Conservation (phyloP, 78 protist genomes). For the Capsaspora owczarzaki region DNA sequence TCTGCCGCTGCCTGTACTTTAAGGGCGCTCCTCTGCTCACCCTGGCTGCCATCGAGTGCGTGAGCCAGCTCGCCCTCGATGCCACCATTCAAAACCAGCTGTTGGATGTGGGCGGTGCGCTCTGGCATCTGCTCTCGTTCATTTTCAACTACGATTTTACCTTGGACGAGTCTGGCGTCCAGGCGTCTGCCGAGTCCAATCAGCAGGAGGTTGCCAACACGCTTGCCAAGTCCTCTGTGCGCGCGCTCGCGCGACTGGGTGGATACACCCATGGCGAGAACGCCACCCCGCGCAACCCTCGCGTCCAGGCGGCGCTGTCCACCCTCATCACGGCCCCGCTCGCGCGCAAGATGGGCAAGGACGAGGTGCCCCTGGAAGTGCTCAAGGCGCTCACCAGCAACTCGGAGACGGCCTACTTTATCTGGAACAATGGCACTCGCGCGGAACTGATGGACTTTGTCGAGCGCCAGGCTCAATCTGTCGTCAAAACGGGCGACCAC, state of each 20-base stretch:
- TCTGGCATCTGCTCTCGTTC: conserved; percentile 44
- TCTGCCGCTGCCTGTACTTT: conserved; percentile 19
- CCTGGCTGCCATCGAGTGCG: conserved; percentile 26
- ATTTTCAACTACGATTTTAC: conserved; percentile 66
- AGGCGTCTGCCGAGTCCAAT: conserved; percentile 26
- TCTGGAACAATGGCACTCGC: conserved; percentile 61
- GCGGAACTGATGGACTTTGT: conserved; percentile 31
- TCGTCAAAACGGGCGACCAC: not conserved
- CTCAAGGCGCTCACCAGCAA: conserved; percentile 28
- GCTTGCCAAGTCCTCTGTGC: conserved; percentile 26
- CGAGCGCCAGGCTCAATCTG: not conserved
- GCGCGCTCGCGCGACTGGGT: conserved; percentile 16
- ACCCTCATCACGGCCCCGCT: not conserved
- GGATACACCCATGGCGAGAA: not conserved
- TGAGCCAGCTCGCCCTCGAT: not conserved
- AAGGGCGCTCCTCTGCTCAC: not conserved
- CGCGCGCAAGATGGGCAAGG: not conserved
- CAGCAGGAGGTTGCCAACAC: conserved; percentile 38
- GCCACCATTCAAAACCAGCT: conserved; percentile 15
- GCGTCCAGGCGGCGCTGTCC: not conserved
- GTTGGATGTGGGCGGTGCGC: conserved; percentile 31
- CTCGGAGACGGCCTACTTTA: conserved; percentile 57
- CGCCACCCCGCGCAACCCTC: not conserved
- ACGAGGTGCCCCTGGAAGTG: not conserved
- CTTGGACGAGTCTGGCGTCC: conserved; percentile 47